Percentiles rank a stretch among this genome's conserved stretches.
phyloP scores from a whole-genome alignment of 306 rosid genomes.

The Glycyrrhiza uralensis region DNA sequence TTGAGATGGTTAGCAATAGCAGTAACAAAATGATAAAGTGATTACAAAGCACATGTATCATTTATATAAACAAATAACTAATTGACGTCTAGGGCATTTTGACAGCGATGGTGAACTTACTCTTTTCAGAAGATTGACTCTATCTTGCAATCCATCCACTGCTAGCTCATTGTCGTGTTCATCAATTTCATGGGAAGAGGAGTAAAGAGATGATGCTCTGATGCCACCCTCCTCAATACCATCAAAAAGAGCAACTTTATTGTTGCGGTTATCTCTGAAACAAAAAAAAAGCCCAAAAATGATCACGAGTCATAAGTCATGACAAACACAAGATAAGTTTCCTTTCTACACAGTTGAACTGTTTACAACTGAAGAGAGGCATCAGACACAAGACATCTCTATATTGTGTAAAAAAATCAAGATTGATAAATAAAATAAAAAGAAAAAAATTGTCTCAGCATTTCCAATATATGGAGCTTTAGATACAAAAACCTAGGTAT shows the following conservation, averaged over 20 bases:
- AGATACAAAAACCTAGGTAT: neutral
- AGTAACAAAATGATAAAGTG: neutral
- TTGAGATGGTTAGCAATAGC: neutral
- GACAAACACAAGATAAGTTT: neutral
- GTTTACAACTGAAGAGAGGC: constrained; percentile 7
- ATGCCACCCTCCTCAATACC: constrained; percentile 50
- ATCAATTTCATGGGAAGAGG: constrained; percentile 73
- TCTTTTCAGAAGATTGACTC: constrained; percentile 79
- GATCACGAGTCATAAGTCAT: too few species aligned
- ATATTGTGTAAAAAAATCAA: neutral
- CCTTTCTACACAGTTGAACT: neutral
- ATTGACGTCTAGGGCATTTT: neutral
- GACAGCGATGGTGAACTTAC: constrained; percentile 38
- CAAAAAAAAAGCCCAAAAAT: constrained; percentile 9
- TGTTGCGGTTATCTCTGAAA: constrained; percentile 33
- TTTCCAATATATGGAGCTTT: neutral
- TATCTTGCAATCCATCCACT: constrained; percentile 79
- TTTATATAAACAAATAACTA: neutral
- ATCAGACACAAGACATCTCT: neutral
- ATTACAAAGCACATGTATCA: neutral
- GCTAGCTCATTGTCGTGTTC: constrained; percentile 79
- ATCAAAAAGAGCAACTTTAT: constrained; percentile 39
- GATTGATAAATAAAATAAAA: neutral
- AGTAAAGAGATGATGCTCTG: constrained; percentile 35
- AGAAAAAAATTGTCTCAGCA: neutral